Percentiles rank a stretch among this genome's conserved stretches.
Evolutionary conservation across 2,329 filamentous ascomycete species (phyloP).

Genomic region (Pezicula neosporulosa): DNA sequence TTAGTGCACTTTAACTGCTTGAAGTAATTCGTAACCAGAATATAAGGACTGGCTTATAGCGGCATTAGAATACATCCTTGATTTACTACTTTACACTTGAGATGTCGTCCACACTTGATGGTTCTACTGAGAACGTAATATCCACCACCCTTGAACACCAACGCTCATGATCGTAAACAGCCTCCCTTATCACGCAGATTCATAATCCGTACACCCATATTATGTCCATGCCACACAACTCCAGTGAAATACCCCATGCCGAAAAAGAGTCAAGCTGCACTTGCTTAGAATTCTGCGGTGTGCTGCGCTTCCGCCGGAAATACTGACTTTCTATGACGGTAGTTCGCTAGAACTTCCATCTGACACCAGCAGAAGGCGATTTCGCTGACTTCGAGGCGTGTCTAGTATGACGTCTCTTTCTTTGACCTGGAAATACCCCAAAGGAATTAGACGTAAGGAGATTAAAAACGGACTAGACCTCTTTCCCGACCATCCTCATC

Average conservation of each 20-base stretch:
- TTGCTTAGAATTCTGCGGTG: not conserved
- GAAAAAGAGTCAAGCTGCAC: not conserved
- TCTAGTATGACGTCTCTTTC: slow-evolving; percentile 7
- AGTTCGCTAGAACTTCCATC: slow-evolving; percentile 6
- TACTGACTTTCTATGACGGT: not conserved
- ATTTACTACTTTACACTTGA: no score
- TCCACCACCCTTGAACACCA: not conserved
- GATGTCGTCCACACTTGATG: not conserved
- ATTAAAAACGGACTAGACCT: slow-evolving; percentile 26
- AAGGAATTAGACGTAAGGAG: slow-evolving; percentile 13
- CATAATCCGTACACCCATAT: not conserved
- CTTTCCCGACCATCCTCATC: slow-evolving; percentile 28
- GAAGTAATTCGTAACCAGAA: no score
- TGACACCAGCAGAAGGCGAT: slow-evolving; percentile 2
- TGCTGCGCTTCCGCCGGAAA: not conserved
- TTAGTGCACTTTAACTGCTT: no score
- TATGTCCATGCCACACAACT: not conserved
- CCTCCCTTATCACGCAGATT: not conserved
- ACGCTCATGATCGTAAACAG: not conserved
- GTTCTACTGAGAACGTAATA: not conserved
- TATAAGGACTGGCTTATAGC: no score
- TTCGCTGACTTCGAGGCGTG: slow-evolving; percentile 11
- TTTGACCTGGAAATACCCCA: slow-evolving; percentile 15
- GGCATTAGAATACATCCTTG: no score
- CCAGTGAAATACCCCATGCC: not conserved